Evolutionary conservation across 768 basidiomycete species (phyloP).

Genomic region (Strobilomyces echinocephalus): DNA sequence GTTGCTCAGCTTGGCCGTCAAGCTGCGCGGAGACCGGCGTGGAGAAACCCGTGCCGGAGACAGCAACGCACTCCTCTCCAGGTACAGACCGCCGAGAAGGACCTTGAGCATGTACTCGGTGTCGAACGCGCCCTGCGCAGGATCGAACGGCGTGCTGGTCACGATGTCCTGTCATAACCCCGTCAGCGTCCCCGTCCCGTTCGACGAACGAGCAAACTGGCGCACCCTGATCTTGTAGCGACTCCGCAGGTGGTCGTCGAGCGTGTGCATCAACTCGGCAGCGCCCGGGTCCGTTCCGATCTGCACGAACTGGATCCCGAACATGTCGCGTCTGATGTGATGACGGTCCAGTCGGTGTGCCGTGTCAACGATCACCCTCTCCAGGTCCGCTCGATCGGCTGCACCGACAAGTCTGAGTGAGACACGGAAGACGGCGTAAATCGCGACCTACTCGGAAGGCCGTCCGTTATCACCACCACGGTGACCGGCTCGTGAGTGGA

Average conservation of each 20-base stretch:
- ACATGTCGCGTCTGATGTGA: constrained; percentile 32
- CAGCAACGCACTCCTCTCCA: constrained; percentile 12
- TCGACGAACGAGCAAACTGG: not conserved
- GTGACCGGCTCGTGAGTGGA: constrained; percentile 32
- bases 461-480: constrained; percentile 36
- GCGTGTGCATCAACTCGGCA: constrained; percentile 34
- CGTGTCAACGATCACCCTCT: constrained; percentile 31
- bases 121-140: constrained; percentile 26
- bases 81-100: constrained; percentile 25
- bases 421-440: not conserved
- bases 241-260: constrained; percentile 36
- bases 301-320: constrained; percentile 46
- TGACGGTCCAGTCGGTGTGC: constrained; percentile 39
- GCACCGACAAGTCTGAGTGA: not conserved
- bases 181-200: not conserved
- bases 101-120: constrained; percentile 36
- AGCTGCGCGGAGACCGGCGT: constrained; percentile 5
- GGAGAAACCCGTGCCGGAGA: not conserved
- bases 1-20: constrained; percentile 4
- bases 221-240: constrained; percentile 31
- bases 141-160: constrained; percentile 40
- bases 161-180: constrained; percentile 38
- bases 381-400: constrained; percentile 28
- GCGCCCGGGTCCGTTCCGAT: constrained; percentile 38
- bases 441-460: constrained; percentile 35